Percentiles rank a stretch among this genome's conserved stretches.
Evolutionary conservation across 1,139 yeast species (phyloP).

Genomic region (Taphrina sp.): DNA sequence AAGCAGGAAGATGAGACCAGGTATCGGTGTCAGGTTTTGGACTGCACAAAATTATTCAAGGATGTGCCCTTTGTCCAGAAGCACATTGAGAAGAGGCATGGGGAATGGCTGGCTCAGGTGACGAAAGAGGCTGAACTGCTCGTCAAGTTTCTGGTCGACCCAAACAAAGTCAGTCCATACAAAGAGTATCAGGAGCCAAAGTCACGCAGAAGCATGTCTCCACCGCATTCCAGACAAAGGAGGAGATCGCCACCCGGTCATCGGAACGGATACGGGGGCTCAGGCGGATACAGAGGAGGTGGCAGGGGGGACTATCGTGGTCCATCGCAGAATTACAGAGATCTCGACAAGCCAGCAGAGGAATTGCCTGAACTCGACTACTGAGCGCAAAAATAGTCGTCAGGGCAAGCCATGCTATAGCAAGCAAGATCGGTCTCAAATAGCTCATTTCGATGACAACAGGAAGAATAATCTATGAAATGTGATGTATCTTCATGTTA

Average conservation of each 20-base stretch:
- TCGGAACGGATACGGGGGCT: slow-evolving; percentile 12
- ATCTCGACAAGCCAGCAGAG: slow-evolving; percentile 35
- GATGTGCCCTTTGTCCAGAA: slow-evolving; percentile 39
- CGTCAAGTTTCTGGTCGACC: slow-evolving; percentile 36
- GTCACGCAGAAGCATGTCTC: slow-evolving; percentile 13
- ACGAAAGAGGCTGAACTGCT: slow-evolving; percentile 34
- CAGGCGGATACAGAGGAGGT: slow-evolving; percentile 2
- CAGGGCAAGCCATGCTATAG: too few species aligned
- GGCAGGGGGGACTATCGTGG: slow-evolving; percentile 22
- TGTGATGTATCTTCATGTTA: too few species aligned
- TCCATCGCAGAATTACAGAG: slow-evolving; percentile 35
- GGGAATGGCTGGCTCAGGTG: slow-evolving; percentile 36
- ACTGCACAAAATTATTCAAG: slow-evolving; percentile 39
- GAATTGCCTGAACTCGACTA: slow-evolving; percentile 37
- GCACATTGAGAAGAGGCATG: slow-evolving; percentile 39
- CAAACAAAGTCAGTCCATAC: slow-evolving; percentile 35
- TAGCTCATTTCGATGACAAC: too few species aligned
- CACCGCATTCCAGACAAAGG: background rate
- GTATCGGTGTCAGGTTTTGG: slow-evolving; percentile 38
- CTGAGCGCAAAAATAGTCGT: too few species aligned
- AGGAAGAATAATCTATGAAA: too few species aligned
- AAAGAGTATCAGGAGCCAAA: slow-evolving; percentile 26
- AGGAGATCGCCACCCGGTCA: slow-evolving; percentile 9
- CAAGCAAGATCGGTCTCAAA: too few species aligned
- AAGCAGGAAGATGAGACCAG: slow-evolving; percentile 37